phyloP scores from a whole-genome alignment of 2,329 filamentous ascomycete species.

The Pyrenochaeta sp. region DNA sequence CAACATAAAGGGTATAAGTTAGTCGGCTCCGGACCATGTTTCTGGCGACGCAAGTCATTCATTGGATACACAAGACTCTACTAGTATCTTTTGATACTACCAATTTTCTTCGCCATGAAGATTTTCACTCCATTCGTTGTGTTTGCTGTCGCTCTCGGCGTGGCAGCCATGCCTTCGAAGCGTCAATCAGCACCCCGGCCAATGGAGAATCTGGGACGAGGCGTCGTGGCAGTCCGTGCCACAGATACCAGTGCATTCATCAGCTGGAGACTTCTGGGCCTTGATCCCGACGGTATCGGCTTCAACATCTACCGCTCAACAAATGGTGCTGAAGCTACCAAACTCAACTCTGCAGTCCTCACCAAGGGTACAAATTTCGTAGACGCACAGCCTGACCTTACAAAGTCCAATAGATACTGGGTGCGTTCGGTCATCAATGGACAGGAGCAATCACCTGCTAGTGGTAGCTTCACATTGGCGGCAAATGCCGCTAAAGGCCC shows the following conservation, averaged over 20 bases:
- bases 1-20: too few relatives aligned
- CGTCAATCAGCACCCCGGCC: not conserved
- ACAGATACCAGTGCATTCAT: slow-evolving; percentile 6
- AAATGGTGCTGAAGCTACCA: not conserved
- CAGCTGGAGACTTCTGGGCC: slow-evolving; percentile 14
- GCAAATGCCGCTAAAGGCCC: slow-evolving; percentile 7
- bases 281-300: slow-evolving; percentile 5
- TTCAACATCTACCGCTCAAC: slow-evolving; percentile 16
- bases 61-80: too few relatives aligned
- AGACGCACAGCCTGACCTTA: slow-evolving; percentile 4
- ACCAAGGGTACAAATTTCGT: slow-evolving; percentile 13
- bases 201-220: slow-evolving; percentile 13
- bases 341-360: slow-evolving; percentile 8
- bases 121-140: not conserved
- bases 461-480: slow-evolving; percentile 9
- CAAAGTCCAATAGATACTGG: slow-evolving; percentile 3
- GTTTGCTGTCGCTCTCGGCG: not conserved
- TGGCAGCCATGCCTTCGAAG: not conserved
- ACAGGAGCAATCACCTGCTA: slow-evolving; percentile 6
- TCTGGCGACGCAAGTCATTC: too few relatives aligned
- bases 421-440: slow-evolving; percentile 9
- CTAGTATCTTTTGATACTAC: too few relatives aligned
- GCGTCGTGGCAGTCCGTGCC: slow-evolving; percentile 8
- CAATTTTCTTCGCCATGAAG: not conserved
- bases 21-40: too few relatives aligned